phyloP scores from a whole-genome alignment of 495 filamentous ascomycete species.

The Aspergillus nanangensis region DNA sequence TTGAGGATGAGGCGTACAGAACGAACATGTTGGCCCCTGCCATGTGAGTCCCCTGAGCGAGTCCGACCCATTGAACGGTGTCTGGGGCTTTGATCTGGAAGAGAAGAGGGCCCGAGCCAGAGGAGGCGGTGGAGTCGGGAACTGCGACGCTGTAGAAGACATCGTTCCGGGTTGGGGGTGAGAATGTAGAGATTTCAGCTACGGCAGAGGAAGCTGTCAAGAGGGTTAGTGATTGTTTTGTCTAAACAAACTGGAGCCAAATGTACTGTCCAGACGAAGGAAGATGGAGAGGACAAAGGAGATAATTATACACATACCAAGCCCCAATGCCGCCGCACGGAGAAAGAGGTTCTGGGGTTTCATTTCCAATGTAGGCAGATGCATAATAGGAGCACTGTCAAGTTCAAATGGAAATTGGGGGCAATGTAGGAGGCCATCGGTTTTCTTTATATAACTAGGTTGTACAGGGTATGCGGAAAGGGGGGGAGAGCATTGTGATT shows the following conservation, averaged over 20 bases:
- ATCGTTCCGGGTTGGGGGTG: constrained; percentile 17
- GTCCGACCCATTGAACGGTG: constrained; percentile 57
- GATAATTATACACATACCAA: too few species aligned
- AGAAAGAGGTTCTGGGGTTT: too few species aligned
- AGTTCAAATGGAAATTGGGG: too few species aligned
- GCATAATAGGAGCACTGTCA: too few species aligned
- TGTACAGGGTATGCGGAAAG: too few species aligned
- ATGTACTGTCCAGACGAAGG: not conserved
- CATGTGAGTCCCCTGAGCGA: constrained; percentile 63
- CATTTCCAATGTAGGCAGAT: too few species aligned
- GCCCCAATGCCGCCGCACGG: too few species aligned
- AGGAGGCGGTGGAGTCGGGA: constrained; percentile 21
- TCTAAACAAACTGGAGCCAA: too few species aligned
- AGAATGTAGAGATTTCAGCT: constrained; percentile 25
- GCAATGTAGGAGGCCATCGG: too few species aligned
- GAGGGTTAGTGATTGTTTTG: not conserved
- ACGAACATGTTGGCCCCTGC: constrained; percentile 63
- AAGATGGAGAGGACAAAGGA: too few species aligned
- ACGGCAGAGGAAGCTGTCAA: constrained; percentile 9
- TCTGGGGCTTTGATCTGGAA: constrained; percentile 61
- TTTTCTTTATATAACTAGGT: too few species aligned
- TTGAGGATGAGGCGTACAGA: constrained; percentile 51
- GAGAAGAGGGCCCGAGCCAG: constrained; percentile 44
- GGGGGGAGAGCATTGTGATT: too few species aligned
- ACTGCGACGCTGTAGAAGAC: constrained; percentile 32